Evolutionary conservation across 768 basidiomycete species (phyloP), one percentile per base, ranked within the genome.

Genomic region (Xerocomellus amylosporus): DNA sequence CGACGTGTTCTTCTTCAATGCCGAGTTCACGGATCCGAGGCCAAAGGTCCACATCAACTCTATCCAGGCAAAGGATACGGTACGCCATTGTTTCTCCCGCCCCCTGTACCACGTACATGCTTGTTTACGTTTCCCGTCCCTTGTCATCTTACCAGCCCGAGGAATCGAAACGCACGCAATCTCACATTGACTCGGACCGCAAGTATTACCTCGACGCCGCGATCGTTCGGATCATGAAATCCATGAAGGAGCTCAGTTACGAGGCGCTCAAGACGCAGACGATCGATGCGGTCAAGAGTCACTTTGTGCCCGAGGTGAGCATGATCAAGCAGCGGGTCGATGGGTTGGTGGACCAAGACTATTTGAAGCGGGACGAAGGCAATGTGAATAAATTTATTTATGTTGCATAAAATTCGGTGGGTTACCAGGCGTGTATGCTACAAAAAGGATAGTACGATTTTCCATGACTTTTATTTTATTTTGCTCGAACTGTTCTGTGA

Each of bases 141-240:
- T 12, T 9, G 8, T 39, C 20, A 9, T 17, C 22, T 14, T 2
- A 20, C 60, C 60, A 93, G 93, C 80, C 83, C 34, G 95, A 98
- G 65, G 97, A 99, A 73, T 82, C 87, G 20, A 80, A 82, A 55
- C 82, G 84, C 52, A 95, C 92, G 6, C 91, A 92, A 64, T 80
- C 79, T 2, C 81, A 87, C 43, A 92, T 99, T 37, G 90, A 95
- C 59, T 84, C 86, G 34, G 94, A 98, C 70, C 83, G 96, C 55
- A 86, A 87, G 56, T 81, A 86, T 63, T 85, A 86, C 54, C 77
- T 98, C 14, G 93, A 98, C 61, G 94, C 94, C 1, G 95, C 95
- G 20, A 95, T 99, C 62, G 96, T 99, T 33, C 86, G 97, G 7
- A 85, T 96, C 64, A 95, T 98, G 93, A 98, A 98, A 70, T 86